Evolutionary conservation across 495 filamentous ascomycete genomes (phyloP), one percentile per base, ranked within the genome.

Genomic region (Penicillium paradoxum): DNA sequence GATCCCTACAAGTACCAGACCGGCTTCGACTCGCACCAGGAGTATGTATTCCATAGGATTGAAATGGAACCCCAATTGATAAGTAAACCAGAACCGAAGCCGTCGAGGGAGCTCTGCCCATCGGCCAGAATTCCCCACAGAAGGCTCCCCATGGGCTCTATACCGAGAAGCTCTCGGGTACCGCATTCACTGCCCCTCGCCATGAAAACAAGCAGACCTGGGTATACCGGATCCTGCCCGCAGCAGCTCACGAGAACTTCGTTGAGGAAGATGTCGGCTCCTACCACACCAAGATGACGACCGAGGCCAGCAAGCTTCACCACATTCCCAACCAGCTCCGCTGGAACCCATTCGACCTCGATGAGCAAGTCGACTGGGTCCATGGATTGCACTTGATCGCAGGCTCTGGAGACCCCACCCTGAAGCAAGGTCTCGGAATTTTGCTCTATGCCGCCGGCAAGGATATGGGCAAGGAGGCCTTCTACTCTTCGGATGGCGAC

Each of bases 401-500:
- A 7, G 91, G 89, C 11, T 86, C 89, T 0, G 91, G 91, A 27
- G 88, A 93, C 56, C 85, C 89, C 3, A 88, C 87, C 0, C 70
- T 88, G 66, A 96, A 95, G 65, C 74, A 80, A 17, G 91, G 91
- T 0, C 60, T 95, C 18, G 91, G 88, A 18, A 90, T 95, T 36
- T 83, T 89, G 59, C 79, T 93, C 39, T 96, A 87, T 61, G 85
- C 89, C 0, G 89, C 86, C 0, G 89, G 88, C 18, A 86, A 82
- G 58, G 84, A 87, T 52, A 96, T 96, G 91, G 77, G 76, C 37
- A 75, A 82, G 42, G 73, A 80, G 40, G 90, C 89, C 0, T 95
- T 92, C 66, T 95, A 92, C 70, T 90, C 85, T n/a, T 85, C 89
- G 0, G 91, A 96, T 61, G 91, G 91, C 0, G 91, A 96, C 68